These are phyloP conservation scores for Thamnidium elegans DNA, from an alignment of 192 early-diverging fungal species.

Conservation along the genomic window DNA sequence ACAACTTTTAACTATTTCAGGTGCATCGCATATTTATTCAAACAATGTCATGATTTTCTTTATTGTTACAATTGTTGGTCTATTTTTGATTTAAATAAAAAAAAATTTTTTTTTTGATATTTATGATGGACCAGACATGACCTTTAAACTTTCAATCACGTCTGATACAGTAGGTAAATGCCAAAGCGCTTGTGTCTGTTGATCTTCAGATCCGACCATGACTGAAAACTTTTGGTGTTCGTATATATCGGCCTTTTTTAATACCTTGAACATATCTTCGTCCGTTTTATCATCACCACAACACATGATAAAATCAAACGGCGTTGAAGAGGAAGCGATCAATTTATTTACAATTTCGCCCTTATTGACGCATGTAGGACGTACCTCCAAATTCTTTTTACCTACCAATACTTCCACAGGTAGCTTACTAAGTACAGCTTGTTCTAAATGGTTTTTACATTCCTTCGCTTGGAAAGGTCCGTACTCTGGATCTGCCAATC, in stretches of 20 bases:
- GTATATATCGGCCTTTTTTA: conserved; percentile 17
- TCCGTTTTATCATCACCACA: conserved; percentile 98
- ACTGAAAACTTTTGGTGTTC: conserved; percentile 55
- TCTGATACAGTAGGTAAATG: conserved; percentile 69
- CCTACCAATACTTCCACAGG: conserved; percentile 95
- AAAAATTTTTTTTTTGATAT: background rate
- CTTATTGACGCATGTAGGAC: conserved; percentile 91
- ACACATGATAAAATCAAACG: conserved; percentile 87
- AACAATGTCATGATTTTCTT: background rate
- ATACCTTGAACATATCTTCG: conserved; percentile 88
- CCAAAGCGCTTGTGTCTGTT: conserved; percentile 87
- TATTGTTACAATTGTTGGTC: background rate
- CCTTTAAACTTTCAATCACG: conserved; percentile 46
- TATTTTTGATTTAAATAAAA: background rate
- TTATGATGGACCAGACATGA: background rate
- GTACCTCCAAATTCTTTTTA: conserved; percentile 96
- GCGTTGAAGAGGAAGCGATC: conserved; percentile 54
- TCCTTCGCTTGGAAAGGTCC: conserved; percentile 96
- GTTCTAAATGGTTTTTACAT: conserved; percentile 93
- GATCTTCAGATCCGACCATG: conserved; percentile 80
- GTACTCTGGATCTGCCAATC: conserved; percentile 92
- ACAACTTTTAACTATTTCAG: conserved; percentile 18
- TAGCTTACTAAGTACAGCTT: conserved; percentile 83
- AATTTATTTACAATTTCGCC: conserved; percentile 95
- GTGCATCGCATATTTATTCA: background rate